These are phyloP conservation scores for Phytophthora sp. DNA, from an alignment of 352 stramenopile species.

Conservation along the genomic window DNA sequence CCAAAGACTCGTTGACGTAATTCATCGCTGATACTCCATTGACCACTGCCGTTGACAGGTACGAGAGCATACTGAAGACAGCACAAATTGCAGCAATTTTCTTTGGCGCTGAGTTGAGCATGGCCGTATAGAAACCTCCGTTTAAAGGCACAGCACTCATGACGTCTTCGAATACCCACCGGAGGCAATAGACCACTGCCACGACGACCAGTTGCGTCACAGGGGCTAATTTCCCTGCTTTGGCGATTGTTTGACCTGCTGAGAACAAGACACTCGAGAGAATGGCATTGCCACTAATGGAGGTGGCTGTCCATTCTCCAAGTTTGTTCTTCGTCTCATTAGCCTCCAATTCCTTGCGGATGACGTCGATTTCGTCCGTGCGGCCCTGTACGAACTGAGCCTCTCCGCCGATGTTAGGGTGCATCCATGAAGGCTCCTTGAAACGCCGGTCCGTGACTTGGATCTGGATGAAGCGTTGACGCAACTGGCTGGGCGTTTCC, in stretches of 20 bases:
- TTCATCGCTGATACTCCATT: slow-evolving; percentile 73
- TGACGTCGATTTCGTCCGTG: slow-evolving; percentile 38
- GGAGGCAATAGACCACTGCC: slow-evolving; percentile 61
- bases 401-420: slow-evolving; percentile 68
- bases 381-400: slow-evolving; percentile 46
- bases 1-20: slow-evolving; percentile 78
- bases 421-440: slow-evolving; percentile 72
- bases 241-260: slow-evolving; percentile 49
- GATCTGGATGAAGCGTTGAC: slow-evolving; percentile 68
- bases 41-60: slow-evolving; percentile 86
- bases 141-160: slow-evolving; percentile 91
- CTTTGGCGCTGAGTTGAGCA: slow-evolving; percentile 92
- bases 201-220: slow-evolving; percentile 82
- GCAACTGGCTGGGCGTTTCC: slow-evolving; percentile 53
- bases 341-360: slow-evolving; percentile 35
- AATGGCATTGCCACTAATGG: slow-evolving; percentile 93
- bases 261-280: slow-evolving; percentile 86
- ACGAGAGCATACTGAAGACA: slow-evolving; percentile 88
- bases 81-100: slow-evolving; percentile 83
- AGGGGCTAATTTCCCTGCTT: slow-evolving; percentile 81
- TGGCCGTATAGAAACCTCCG: slow-evolving; percentile 91
- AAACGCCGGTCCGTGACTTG: slow-evolving; percentile 63
- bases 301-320: slow-evolving; percentile 80
- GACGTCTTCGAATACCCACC: slow-evolving; percentile 90
- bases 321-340: slow-evolving; percentile 46